Evolutionary conservation across 371 early-diverging fungal genomes (phyloP), one percentile per base, ranked within the genome.

Genomic region (Actinomortierella ambigua): DNA sequence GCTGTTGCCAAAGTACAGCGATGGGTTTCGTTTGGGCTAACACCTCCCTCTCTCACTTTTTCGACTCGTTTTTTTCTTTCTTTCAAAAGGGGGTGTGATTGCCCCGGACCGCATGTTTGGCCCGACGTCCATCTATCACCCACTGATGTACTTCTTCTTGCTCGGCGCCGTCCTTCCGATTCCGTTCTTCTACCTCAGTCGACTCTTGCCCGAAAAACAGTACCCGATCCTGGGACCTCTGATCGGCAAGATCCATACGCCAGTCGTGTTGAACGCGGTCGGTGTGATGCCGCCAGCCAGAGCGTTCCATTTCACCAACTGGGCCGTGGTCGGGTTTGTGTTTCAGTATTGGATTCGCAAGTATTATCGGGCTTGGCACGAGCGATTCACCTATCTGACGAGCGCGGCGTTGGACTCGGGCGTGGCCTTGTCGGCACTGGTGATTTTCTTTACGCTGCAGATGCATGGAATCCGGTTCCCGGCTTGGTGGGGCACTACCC

Each of bases 401-500:
- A 88, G 91, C 0, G 90, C 91, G 11, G 90, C 87, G 2, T 80
- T 90, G 47, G 90, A 91, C 63, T 85, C 88, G 22, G 93, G 90
- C 39, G 75, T 76, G n/a, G 86, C 84, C 18, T 73, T 86, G 24
- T 77, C 77, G 59, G 80, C 70, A 15, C 41, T 88, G 11, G 39
- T 83, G 18, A 79, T 82, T 46, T 85, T 82, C 67, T 80, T 80
- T 53, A 69, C 77, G 14, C 79, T 84, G 50, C 75, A 78, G 20
- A 69, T 63, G 40, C 56, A 57, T 3, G 50, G 43, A 1, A 47
- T 39, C n/a, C 47, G n/a, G 0, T 50, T 77, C 51, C 23, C 18
- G 14, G n/a, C 55, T 15, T 77, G 77, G 77, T 77, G 77, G 77
- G 77, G 77, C 22, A 65, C 55, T 6, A 34, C 34, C 34, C 34